These are phyloP conservation scores for Solanum chiquidenum DNA, from an alignment of 257 asterid genomes.

Conservation along the genomic window DNA sequence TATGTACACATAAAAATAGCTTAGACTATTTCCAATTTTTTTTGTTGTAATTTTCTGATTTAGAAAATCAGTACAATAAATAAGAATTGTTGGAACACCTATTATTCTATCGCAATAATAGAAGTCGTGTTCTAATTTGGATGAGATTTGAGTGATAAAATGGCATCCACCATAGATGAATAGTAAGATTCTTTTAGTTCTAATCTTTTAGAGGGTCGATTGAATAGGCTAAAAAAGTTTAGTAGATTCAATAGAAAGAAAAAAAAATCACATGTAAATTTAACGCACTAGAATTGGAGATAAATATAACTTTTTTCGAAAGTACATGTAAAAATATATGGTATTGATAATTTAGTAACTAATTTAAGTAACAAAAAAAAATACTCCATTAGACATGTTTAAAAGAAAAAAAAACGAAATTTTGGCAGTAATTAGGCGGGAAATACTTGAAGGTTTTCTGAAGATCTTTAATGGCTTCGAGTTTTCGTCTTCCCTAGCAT, in stretches of 20 bases:
- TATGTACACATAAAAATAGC: neutral
- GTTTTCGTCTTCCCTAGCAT: neutral
- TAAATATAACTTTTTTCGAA: too few species aligned
- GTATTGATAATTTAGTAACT: too few species aligned
- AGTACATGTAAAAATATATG: too few species aligned
- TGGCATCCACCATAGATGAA: neutral
- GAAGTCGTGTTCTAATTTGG: neutral
- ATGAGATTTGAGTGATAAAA: neutral
- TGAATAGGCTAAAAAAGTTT: neutral
- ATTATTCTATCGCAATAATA: neutral
- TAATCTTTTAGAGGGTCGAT: neutral
- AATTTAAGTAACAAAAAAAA: too few species aligned
- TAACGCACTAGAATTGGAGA: neutral
- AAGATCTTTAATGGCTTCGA: neutral
- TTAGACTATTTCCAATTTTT: neutral
- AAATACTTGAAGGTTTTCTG: neutral
- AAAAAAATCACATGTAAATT: neutral
- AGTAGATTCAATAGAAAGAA: neutral
- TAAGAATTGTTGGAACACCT: neutral
- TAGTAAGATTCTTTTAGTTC: too few species aligned
- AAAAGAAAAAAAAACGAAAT: neutral
- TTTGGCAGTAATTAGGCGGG: neutral
- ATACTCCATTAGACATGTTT: neutral
- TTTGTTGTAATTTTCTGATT: neutral
- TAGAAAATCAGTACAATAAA: neutral